These are phyloP conservation scores for Scedosporium dehoogii DNA, from an alignment of 2,329 filamentous ascomycete genomes.

Conservation along the genomic window DNA sequence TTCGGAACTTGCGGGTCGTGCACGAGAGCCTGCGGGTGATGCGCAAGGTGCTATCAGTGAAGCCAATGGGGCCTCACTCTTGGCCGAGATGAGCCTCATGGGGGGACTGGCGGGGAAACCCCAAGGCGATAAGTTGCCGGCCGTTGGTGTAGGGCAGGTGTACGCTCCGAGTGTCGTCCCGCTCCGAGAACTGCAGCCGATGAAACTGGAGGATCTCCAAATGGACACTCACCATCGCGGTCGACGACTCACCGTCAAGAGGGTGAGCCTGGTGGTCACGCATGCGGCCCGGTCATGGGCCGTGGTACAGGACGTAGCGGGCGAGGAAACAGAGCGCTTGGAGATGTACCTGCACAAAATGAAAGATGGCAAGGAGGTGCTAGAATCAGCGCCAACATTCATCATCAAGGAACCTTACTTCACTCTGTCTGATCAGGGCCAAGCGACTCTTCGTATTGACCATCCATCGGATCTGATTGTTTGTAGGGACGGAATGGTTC, in stretches of 20 bases:
- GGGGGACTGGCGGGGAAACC: slow-evolving; percentile 8
- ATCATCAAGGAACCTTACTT: slow-evolving; percentile 41
- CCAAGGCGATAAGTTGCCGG: slow-evolving; percentile 15
- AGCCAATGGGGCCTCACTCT: slow-evolving; percentile 18
- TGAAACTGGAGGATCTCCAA: slow-evolving; percentile 15
- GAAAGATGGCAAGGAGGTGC: slow-evolving; percentile 19
- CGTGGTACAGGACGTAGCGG: slow-evolving; percentile 17
- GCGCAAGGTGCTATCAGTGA: slow-evolving; percentile 13
- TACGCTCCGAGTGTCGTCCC: slow-evolving; percentile 17
- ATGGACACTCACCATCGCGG: slow-evolving; percentile 22
- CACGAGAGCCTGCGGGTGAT: slow-evolving; percentile 13
- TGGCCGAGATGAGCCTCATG: slow-evolving; percentile 21
- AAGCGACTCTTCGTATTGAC: slow-evolving; percentile 27
- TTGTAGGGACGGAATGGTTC: background rate
- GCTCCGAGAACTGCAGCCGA: slow-evolving; percentile 14
- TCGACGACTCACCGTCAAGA: slow-evolving; percentile 14
- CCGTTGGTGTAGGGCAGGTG: slow-evolving; percentile 16
- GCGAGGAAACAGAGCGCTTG: slow-evolving; percentile 16
- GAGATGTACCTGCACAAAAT: slow-evolving; percentile 24
- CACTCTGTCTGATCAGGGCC: slow-evolving; percentile 28
- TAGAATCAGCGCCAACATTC: slow-evolving; percentile 23
- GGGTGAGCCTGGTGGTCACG: slow-evolving; percentile 17
- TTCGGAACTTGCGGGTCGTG: slow-evolving; percentile 11
- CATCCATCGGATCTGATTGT: slow-evolving; percentile 22
- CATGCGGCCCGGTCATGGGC: slow-evolving; percentile 19